Base-by-base conservation (phyloP, 2,329 filamentous ascomycete species). In the Alternaria conjuncta region DNA sequence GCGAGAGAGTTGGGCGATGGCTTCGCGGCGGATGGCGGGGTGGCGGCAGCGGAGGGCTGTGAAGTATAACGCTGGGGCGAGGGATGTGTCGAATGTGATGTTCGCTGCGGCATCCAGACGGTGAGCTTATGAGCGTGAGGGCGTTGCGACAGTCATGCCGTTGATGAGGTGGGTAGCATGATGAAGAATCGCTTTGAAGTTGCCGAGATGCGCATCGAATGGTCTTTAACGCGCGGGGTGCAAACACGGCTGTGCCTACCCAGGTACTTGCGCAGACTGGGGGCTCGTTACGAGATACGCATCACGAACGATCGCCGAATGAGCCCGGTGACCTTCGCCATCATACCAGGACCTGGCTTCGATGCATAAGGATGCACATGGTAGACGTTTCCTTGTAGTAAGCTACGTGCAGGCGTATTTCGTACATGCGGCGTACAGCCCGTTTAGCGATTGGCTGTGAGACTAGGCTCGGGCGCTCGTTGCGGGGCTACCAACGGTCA, bases 131-230 rank as follows among this genome's bases (percentile, higher is more conserved):
- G 21, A 9, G 21, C 10, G 18, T 5, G 21, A 15, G 7, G 18
- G 10, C 0, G 0, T 45, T 7, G 18, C 12, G 18, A n/a, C 4
- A 13, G 4, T 5, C 21, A 46, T 10, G 13, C 1, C 12, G 12
- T 23, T 7, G 0, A 36, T 11, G 3, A 51, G 26, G 2, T 2
- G 4, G 4, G 13, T 7, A 6, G 28, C 28, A 2, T 51, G 7
- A 3, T 21, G 2, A 1, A 51, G 0, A 9, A 51, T 2, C n/a
- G 28, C 12, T 18, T 51, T n/a, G 28, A 51, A 51, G 18, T 18
- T 21, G 18, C 20, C 12, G 3, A 51, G 18, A 21, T 32, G 26
- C 47, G 5, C 18, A 21, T 32, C 18, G 9, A 23, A 32, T 3
- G 28, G 8, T 13, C 9, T 51, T 9, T 21, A 11, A n/a, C 26